Evolutionary conservation across 2,329 filamentous ascomycete genomes (phyloP).

Genomic region (Microcyclospora pomicola): DNA sequence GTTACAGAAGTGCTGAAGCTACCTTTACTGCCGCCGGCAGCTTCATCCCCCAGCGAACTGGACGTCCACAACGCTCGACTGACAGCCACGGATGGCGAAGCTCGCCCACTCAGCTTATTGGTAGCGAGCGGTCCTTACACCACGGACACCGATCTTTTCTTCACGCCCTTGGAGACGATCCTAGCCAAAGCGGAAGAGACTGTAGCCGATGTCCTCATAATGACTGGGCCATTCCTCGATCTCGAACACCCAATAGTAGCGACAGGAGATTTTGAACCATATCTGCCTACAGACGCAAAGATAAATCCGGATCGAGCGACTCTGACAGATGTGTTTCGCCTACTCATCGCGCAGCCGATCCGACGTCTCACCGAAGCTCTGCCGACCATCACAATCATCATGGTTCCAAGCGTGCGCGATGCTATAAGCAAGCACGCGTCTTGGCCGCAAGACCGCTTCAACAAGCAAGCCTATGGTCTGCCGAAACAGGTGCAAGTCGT

Average conservation of each 20-base stretch:
- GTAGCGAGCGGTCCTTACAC: slow-evolving; percentile 82
- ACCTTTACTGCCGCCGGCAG: slow-evolving; percentile 61
- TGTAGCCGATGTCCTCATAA: slow-evolving; percentile 63
- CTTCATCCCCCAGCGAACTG: slow-evolving; percentile 52
- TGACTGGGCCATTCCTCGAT: slow-evolving; percentile 82
- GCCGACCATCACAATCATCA: slow-evolving; percentile 66
- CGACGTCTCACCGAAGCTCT: slow-evolving; percentile 55
- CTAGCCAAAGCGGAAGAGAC: slow-evolving; percentile 63
- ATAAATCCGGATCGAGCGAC: slow-evolving; percentile 56
- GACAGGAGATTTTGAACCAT: slow-evolving; percentile 30
- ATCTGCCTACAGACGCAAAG: slow-evolving; percentile 27
- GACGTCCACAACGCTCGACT: slow-evolving; percentile 57
- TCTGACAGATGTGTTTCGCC: slow-evolving; percentile 68
- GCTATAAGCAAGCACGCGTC: slow-evolving; percentile 69
- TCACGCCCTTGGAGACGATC: slow-evolving; percentile 70
- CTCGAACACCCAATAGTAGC: slow-evolving; percentile 80
- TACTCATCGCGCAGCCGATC: slow-evolving; percentile 62
- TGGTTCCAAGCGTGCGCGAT: slow-evolving; percentile 73
- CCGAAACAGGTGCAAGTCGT: slow-evolving; percentile 64
- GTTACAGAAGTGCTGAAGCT: slow-evolving; percentile 63
- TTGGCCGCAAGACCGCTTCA: slow-evolving; percentile 67
- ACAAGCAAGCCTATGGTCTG: slow-evolving; percentile 58
- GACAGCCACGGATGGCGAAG: slow-evolving; percentile 44
- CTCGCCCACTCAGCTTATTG: slow-evolving; percentile 59
- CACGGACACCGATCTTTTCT: slow-evolving; percentile 80